Evolutionary conservation across 306 rosid species (phyloP), one percentile per base, ranked within the genome.

Genomic region (Vachellia pachyceras): DNA sequence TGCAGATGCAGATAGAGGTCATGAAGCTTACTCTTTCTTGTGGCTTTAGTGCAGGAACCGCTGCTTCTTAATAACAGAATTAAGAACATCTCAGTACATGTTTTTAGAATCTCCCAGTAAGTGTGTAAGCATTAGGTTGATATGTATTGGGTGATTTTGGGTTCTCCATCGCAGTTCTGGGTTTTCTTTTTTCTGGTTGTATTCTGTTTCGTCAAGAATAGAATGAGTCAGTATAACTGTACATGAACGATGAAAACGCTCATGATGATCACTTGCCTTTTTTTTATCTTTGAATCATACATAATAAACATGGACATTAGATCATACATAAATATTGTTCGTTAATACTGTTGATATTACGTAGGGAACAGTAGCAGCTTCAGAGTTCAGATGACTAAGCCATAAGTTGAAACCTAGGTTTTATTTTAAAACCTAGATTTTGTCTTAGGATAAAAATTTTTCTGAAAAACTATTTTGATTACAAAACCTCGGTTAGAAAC

Each of bases 1-100:
- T 85, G 70, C 84, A 85, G 73, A 29, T 71, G 82, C 86, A 86
- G 78, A 36, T 82, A 3, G 70, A 82, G 47, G 39, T 42, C 17
- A 55, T 77, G 57, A 82, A 79, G 49, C 80, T 82, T 44, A 76
- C 63, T 15, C 44, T 81, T 64, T 79, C 84, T 23, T 42, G 77
- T 37, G 39, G 65, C 22, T 33, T 3, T 66, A 10, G 52, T 20
- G 69, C 4, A 10, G 14, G 9, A 47, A 75, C 79, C 57, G 36
- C 72, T 7, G 58, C 72, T 10, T 76, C 65, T 65, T 14, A 17
- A n/a, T n/a, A n/a, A n/a, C 35, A 46, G 15, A 65, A 65, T 10
- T 5, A 5, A 2, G 4, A 23, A 5, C 39, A 36, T 23, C 12
- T 55, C 11, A n/a, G 23, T 61, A 29, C 7, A 50, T 35, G 10